A percentile compares a stretch with the other conserved stretches of the same genome.
phyloP scores from a whole-genome alignment of 495 filamentous ascomycete species.

The Aspergillus diversus region DNA sequence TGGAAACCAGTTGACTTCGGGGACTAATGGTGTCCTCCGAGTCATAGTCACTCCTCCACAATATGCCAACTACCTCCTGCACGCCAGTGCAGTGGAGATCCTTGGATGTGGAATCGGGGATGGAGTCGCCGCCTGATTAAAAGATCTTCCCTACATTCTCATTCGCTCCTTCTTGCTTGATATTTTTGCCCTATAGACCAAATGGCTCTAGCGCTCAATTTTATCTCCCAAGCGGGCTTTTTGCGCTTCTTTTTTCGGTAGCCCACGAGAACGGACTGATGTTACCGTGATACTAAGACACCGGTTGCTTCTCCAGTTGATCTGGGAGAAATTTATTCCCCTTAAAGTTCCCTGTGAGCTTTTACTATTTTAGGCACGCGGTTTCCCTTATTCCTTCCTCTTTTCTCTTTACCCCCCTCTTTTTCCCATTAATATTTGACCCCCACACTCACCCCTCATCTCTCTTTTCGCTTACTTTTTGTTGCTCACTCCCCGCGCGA shows the following conservation, averaged over 20 bases:
- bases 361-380: background rate
- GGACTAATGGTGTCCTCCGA: background rate
- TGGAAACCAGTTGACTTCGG: background rate
- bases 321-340: background rate
- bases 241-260: background rate
- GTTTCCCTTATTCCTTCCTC: slow-evolving; percentile 6
- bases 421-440: background rate
- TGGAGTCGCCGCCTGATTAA: slow-evolving; percentile 12
- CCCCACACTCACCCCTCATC: background rate
- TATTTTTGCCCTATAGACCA: background rate
- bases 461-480: background rate
- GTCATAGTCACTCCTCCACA: background rate
- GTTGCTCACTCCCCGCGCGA: background rate
- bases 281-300: slow-evolving; percentile 10
- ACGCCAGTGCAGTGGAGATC: slow-evolving; percentile 12
- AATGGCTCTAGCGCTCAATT: background rate
- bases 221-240: background rate
- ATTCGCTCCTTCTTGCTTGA: slow-evolving; percentile 10
- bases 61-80: background rate
- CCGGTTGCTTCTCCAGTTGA: background rate
- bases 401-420: slow-evolving; percentile 3
- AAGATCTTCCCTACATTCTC: slow-evolving; percentile 6
- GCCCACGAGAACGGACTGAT: slow-evolving; percentile 5
- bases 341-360: background rate
- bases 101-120: slow-evolving; percentile 1